Evolutionary conservation across 2,329 filamentous ascomycete genomes (phyloP).

Genomic region (Fulvia fulva): DNA sequence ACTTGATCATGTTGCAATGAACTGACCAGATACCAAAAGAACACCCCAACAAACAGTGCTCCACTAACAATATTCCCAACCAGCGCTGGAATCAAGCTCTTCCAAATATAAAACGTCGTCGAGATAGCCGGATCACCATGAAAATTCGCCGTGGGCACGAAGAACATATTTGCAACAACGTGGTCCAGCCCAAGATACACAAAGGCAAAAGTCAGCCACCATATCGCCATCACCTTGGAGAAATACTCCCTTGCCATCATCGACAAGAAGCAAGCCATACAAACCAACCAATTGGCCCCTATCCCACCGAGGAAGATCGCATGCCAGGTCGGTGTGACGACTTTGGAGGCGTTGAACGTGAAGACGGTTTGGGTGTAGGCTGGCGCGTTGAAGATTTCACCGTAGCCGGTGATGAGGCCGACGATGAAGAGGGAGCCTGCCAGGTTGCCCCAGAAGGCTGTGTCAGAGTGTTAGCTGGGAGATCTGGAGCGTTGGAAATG

Average conservation of each 20-base stretch:
- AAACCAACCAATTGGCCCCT: slow-evolving; percentile 56
- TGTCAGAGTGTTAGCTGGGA: background rate
- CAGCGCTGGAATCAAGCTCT: slow-evolving; percentile 51
- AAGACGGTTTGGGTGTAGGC: slow-evolving; percentile 45
- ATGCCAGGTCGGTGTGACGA: slow-evolving; percentile 47
- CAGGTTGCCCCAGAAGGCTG: slow-evolving; percentile 32
- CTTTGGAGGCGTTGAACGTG: slow-evolving; percentile 48
- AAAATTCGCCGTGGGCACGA: slow-evolving; percentile 49
- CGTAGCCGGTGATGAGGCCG: slow-evolving; percentile 29
- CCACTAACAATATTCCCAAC: slow-evolving; percentile 55
- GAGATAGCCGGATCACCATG: slow-evolving; percentile 42
- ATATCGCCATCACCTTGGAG: slow-evolving; percentile 54
- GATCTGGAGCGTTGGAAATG: background rate
- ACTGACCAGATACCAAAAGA: slow-evolving; percentile 47
- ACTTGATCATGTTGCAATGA: no score
- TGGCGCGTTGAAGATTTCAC: slow-evolving; percentile 30
- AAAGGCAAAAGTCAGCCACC: slow-evolving; percentile 34
- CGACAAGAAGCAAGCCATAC: slow-evolving; percentile 49
- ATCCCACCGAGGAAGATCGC: slow-evolving; percentile 54
- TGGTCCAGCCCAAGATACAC: slow-evolving; percentile 44
- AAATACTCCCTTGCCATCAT: slow-evolving; percentile 49
- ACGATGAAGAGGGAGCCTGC: slow-evolving; percentile 33
- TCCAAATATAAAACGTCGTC: slow-evolving; percentile 54
- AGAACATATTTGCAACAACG: slow-evolving; percentile 49
- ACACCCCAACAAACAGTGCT: slow-evolving; percentile 47